Evolutionary conservation across 2,329 filamentous ascomycete species (phyloP).

Genomic region (Cladosporium sp.): DNA sequence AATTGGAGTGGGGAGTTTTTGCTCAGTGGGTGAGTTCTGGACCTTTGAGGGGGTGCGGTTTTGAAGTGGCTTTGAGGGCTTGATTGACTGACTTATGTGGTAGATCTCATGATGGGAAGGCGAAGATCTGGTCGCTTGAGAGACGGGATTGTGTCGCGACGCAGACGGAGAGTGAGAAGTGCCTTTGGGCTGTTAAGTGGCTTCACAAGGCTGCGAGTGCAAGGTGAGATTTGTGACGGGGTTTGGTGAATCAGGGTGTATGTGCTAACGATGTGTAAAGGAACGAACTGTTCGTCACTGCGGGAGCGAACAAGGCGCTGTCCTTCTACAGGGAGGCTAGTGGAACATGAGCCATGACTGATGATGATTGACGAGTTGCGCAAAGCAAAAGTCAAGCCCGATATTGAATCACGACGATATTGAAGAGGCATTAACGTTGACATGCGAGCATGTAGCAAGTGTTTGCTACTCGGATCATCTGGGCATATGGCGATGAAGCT

Average conservation of each 20-base stretch:
- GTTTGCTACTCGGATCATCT: too few relatives aligned
- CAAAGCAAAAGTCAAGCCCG: too few relatives aligned
- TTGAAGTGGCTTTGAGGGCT: too few relatives aligned
- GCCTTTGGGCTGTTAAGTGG: conserved; percentile 79
- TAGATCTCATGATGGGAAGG: conserved; percentile 74
- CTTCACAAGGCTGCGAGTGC: conserved; percentile 61
- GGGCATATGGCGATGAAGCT: too few relatives aligned
- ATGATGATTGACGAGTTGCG: too few relatives aligned
- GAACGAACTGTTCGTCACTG: conserved; percentile 71
- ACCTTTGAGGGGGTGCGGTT: too few relatives aligned
- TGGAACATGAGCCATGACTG: conserved; percentile 50
- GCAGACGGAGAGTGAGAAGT: conserved; percentile 81
- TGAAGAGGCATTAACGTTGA: too few relatives aligned
- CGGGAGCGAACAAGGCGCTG: conserved; percentile 70
- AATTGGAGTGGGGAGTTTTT: conserved; percentile 89
- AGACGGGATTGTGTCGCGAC: conserved; percentile 82
- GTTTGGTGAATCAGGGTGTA: neutral
- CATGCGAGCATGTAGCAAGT: too few relatives aligned
- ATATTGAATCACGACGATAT: too few relatives aligned
- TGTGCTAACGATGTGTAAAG: neutral
- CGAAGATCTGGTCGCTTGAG: conserved; percentile 93
- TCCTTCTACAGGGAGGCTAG: conserved; percentile 83
- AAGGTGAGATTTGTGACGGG: conserved; percentile 25
- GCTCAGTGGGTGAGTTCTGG: conserved; percentile 63
- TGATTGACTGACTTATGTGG: conserved; percentile 35